phyloP scores from a whole-genome alignment of 352 stramenopile species.

The Phytophthora pistaciae region DNA sequence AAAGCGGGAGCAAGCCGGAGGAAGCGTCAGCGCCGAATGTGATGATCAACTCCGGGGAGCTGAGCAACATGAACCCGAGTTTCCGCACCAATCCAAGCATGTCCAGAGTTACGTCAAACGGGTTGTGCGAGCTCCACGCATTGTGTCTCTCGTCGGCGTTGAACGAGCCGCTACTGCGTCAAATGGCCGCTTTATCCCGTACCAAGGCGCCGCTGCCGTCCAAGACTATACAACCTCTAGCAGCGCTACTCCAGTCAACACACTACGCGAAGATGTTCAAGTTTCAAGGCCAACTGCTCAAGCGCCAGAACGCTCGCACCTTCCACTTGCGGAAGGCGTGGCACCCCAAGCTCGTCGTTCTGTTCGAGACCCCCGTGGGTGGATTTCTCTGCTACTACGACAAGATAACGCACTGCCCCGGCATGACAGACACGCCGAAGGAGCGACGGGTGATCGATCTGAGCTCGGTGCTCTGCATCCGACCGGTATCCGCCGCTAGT shows the following conservation, averaged over 20 bases:
- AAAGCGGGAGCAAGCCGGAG: conserved; percentile 17
- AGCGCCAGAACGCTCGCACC: conserved; percentile 52
- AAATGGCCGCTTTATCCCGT: conserved; percentile 32
- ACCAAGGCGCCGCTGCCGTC: conserved; percentile 34
- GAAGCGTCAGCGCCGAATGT: conserved; percentile 36
- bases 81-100: conserved; percentile 20
- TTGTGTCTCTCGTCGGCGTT: conserved; percentile 27
- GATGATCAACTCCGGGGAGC: conserved; percentile 22
- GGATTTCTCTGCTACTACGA: conserved; percentile 83
- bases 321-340: conserved; percentile 69
- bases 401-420: conserved; percentile 69
- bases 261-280: conserved; percentile 67
- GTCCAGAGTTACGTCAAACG: conserved; percentile 12
- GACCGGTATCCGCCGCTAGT: conserved; percentile 47
- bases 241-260: conserved; percentile 43
- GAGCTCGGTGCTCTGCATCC: conserved; percentile 71
- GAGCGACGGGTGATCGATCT: conserved; percentile 76
- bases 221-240: conserved; percentile 24
- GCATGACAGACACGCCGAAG: conserved; percentile 56
- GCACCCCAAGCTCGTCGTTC: conserved; percentile 58
- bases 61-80: conserved; percentile 20
- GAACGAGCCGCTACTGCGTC: conserved; percentile 44
- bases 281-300: conserved; percentile 67
- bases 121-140: conserved; percentile 48
- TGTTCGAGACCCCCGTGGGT: conserved; percentile 73